A percentile compares a stretch with the other conserved stretches of the same genome.
Evolutionary conservation across 441 rosid species (phyloP).

Genomic region (Adansonia gregorii): DNA sequence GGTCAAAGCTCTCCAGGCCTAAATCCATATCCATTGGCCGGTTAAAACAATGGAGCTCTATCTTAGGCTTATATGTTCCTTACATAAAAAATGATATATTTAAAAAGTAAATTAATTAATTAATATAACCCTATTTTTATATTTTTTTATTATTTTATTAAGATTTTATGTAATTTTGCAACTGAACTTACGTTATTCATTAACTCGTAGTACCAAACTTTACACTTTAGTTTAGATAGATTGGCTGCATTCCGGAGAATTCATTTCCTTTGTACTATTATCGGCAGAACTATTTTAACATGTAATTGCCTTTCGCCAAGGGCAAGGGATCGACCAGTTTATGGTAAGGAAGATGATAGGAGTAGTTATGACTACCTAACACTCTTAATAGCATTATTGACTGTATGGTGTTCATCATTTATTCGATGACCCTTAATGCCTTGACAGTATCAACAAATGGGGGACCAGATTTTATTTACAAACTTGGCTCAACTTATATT

Average conservation of each 20-base stretch:
- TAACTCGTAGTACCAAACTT: too few species aligned
- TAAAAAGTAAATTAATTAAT: not conserved
- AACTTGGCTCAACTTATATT: not conserved
- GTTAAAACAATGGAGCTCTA: not conserved
- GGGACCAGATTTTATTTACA: not conserved
- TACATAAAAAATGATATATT: too few species aligned
- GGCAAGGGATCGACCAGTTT: not conserved
- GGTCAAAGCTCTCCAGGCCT: not conserved
- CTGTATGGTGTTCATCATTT: not conserved
- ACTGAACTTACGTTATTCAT: too few species aligned
- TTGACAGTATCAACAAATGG: not conserved
- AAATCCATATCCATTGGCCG: not conserved
- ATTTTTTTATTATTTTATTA: too few species aligned
- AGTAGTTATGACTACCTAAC: conserved; percentile 3
- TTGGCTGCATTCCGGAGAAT: not conserved
- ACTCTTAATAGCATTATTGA: not conserved
- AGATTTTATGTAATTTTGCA: not conserved
- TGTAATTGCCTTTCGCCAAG: too few species aligned
- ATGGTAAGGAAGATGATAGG: not conserved
- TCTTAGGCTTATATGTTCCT: too few species aligned
- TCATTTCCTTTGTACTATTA: not conserved
- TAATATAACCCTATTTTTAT: not conserved
- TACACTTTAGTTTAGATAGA: not conserved
- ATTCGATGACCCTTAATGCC: too few species aligned
- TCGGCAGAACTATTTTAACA: too few species aligned